Percentiles rank a stretch among this genome's conserved stretches.
Evolutionary conservation across 202 grass and related monocot genomes (phyloP).

Genomic region (Saccharum hybrid): DNA sequence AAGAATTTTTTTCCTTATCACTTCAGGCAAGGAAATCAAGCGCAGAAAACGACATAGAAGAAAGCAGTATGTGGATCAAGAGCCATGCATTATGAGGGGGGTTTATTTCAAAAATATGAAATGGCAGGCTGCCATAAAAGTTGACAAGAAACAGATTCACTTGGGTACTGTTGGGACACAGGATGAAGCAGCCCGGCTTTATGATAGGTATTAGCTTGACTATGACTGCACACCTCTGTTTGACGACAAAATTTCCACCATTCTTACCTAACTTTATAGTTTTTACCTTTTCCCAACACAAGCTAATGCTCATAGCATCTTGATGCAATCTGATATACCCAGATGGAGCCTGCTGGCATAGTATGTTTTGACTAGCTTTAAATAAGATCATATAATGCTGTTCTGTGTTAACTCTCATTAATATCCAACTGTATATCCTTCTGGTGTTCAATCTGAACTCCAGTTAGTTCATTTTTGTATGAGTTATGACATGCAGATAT

Average conservation of each 20-base stretch:
- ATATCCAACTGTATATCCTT: neutral
- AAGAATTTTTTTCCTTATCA: conserved; percentile 27
- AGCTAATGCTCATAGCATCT: neutral
- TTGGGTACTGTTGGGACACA: conserved; percentile 97
- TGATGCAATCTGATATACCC: neutral
- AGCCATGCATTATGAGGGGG: conserved; percentile 91
- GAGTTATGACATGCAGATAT: conserved; percentile 6
- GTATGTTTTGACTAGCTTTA: conserved; percentile 3
- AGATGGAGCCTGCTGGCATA: conserved; percentile 4
- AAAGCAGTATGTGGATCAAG: conserved; percentile 95
- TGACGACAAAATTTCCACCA: conserved; percentile 7
- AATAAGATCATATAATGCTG: neutral
- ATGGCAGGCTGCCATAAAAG: conserved; percentile 99
- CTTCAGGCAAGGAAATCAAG: conserved; percentile 92
- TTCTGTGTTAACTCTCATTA: conserved; percentile 21
- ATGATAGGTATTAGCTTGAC: conserved; percentile 86
- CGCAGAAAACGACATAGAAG: conserved; percentile 90
- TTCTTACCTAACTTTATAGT: neutral
- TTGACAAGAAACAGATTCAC: conserved; percentile 99
- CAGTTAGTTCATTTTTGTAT: conserved; percentile 31
- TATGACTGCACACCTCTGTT: conserved; percentile 19
- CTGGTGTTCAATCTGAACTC: conserved; percentile 7
- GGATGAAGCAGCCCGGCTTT: conserved; percentile 88
- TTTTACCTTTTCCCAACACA: conserved; percentile 22
- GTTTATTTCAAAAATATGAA: conserved; percentile 99